These are phyloP conservation scores for Lasiosphaeris hirsuta DNA, from an alignment of 495 filamentous ascomycete species.

Conservation along the genomic window DNA sequence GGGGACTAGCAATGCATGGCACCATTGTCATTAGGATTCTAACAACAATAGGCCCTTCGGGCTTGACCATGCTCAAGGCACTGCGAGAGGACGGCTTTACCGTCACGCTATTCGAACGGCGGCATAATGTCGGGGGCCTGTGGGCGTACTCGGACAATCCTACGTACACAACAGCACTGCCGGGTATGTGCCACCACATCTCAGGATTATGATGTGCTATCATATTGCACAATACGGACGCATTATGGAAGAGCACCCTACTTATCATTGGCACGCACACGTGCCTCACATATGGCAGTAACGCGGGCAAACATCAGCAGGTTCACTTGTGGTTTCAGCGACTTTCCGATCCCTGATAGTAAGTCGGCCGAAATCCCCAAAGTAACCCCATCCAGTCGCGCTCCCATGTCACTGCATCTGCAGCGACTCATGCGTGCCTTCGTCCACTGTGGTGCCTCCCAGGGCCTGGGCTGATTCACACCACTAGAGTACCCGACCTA, in stretches of 20 bases:
- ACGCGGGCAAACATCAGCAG: constrained; percentile 34
- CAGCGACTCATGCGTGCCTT: too few relatives aligned
- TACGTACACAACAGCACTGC: constrained; percentile 28
- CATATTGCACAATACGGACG: too few relatives aligned
- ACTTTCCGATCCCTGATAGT: constrained; percentile 38
- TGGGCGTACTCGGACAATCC: constrained; percentile 38
- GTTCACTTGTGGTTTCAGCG: constrained; percentile 33
- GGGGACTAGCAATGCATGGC: neutral
- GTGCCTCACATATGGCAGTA: constrained; percentile 10
- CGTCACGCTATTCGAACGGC: constrained; percentile 34
- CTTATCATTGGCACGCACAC: too few relatives aligned
- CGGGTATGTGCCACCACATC: constrained; percentile 14
- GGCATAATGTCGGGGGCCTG: constrained; percentile 33
- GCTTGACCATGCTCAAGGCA: constrained; percentile 36
- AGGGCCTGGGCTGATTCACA: too few relatives aligned
- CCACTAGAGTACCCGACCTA: constrained; percentile 5
- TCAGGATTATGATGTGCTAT: neutral
- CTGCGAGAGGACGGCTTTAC: constrained; percentile 38
- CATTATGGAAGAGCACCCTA: too few relatives aligned
- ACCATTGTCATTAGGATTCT: constrained; percentile 4
- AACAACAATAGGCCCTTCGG: constrained; percentile 23
- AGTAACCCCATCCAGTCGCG: neutral
- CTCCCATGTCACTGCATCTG: too few relatives aligned
- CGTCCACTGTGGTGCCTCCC: too few relatives aligned
- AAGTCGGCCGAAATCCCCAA: constrained; percentile 5